A percentile compares a stretch with the other conserved stretches of the same genome.
Evolutionary conservation across 805 yeast genomes (phyloP).

Genomic region (Ogataea wickerhamii): DNA sequence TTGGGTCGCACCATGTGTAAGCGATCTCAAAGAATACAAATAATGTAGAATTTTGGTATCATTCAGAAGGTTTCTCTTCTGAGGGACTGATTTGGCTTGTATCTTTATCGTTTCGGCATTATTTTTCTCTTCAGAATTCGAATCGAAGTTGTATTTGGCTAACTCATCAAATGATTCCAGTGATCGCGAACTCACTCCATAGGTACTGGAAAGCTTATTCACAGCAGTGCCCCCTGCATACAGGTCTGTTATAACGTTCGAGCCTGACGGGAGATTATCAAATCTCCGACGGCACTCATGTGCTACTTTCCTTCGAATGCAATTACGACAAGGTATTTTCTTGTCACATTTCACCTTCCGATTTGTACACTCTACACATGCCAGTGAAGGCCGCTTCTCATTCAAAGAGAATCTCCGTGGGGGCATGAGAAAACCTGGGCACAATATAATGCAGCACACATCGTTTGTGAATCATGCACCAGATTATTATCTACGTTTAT

Average conservation of each 20-base stretch:
- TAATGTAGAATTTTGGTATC: conserved; percentile 21
- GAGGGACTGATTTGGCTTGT: background rate
- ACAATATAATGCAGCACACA: too few species aligned
- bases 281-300: conserved; percentile 18
- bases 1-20: conserved; percentile 23
- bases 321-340: conserved; percentile 22
- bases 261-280: too few species aligned
- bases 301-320: conserved; percentile 17
- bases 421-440: too few species aligned
- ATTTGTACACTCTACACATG: conserved; percentile 21
- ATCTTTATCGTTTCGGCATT: background rate
- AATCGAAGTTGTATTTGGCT: background rate
- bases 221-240: too few species aligned
- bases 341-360: conserved; percentile 27
- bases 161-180: too few species aligned
- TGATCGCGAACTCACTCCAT: too few species aligned
- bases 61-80: conserved; percentile 4
- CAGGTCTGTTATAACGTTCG: too few species aligned
- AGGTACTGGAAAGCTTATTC: too few species aligned
- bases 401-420: too few species aligned
- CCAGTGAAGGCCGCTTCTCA: conserved; percentile 15
- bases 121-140: background rate
- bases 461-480: too few species aligned
- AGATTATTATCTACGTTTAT: too few species aligned
- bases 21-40: conserved; percentile 18